A percentile compares a stretch with the other conserved stretches of the same genome.
phyloP scores from a whole-genome alignment of 176 grass and related monocot genomes.

The Poa pratensis region DNA sequence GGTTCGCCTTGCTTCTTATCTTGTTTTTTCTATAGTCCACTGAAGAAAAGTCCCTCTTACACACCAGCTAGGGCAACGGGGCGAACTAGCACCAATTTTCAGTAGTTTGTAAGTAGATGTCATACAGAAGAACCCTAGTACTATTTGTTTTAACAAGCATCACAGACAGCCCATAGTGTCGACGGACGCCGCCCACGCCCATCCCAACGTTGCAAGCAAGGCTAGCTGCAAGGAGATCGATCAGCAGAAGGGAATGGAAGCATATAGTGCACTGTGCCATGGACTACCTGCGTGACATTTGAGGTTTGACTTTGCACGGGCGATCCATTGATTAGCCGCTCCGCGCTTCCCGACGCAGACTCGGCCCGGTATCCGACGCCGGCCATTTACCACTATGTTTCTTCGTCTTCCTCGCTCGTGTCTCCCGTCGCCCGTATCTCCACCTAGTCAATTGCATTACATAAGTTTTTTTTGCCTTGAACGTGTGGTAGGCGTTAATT shows the following conservation, averaged over 20 bases:
- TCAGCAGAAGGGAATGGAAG: neutral
- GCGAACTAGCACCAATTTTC: no score
- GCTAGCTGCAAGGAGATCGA: neutral
- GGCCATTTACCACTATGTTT: conserved; percentile 43
- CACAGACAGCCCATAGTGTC: no score
- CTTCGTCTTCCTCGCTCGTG: conserved; percentile 53
- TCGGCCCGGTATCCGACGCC: neutral
- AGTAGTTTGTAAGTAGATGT: no score
- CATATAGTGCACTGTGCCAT: neutral
- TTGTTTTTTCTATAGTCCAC: no score
- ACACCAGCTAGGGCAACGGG: no score
- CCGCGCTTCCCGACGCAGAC: conserved; percentile 13
- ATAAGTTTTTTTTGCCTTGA: neutral
- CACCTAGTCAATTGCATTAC: conserved; percentile 32
- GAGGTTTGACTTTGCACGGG: conserved; percentile 13
- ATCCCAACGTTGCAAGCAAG: no score
- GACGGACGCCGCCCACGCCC: no score
- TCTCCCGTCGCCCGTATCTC: conserved; percentile 34
- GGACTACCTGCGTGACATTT: neutral
- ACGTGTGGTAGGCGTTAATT: neutral
- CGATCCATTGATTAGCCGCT: conserved; percentile 11
- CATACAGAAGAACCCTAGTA: no score
- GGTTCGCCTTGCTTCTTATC: no score
- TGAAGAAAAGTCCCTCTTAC: no score
- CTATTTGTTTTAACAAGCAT: no score